Conservation (phyloP, 257 asterid species). For the Solanum ahanhuiri region DNA sequence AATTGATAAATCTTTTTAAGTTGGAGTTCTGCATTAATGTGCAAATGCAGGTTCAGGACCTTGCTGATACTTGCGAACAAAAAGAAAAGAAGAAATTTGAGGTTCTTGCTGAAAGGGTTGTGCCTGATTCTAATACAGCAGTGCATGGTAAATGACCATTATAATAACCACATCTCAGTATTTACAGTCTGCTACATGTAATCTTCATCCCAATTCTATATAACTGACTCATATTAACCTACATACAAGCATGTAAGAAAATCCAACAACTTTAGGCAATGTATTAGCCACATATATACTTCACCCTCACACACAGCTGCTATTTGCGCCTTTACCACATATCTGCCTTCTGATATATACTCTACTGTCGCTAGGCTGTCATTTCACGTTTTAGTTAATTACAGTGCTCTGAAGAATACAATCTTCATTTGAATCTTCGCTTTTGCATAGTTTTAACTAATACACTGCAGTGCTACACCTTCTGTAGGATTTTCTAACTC, state of each 20-base stretch:
- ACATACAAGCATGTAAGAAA: not conserved
- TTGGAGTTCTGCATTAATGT: not conserved
- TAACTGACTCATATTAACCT: not conserved
- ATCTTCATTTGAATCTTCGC: too few relatives aligned
- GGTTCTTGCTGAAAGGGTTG: conserved; percentile 10
- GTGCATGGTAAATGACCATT: not conserved
- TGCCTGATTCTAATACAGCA: conserved; percentile 4
- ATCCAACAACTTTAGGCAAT: too few relatives aligned
- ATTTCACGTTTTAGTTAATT: too few relatives aligned
- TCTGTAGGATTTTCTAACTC: too few relatives aligned
- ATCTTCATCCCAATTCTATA: not conserved
- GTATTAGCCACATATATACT: too few relatives aligned
- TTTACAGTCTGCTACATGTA: not conserved
- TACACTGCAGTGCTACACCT: too few relatives aligned
- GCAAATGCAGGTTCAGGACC: conserved; percentile 26
- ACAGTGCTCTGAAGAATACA: too few relatives aligned
- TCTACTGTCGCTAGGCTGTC: too few relatives aligned
- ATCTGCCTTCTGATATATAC: too few relatives aligned
- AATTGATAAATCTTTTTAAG: not conserved
- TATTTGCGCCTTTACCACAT: too few relatives aligned
- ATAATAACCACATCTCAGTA: not conserved
- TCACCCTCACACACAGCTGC: too few relatives aligned
- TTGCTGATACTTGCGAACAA: conserved; percentile 11
- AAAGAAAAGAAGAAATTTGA: conserved; percentile 16
- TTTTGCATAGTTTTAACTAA: too few relatives aligned